Evolutionary conservation across 305 asterid genomes (phyloP), one percentile per base, ranked within the genome.

Genomic region (Caryopteris hybrid): DNA sequence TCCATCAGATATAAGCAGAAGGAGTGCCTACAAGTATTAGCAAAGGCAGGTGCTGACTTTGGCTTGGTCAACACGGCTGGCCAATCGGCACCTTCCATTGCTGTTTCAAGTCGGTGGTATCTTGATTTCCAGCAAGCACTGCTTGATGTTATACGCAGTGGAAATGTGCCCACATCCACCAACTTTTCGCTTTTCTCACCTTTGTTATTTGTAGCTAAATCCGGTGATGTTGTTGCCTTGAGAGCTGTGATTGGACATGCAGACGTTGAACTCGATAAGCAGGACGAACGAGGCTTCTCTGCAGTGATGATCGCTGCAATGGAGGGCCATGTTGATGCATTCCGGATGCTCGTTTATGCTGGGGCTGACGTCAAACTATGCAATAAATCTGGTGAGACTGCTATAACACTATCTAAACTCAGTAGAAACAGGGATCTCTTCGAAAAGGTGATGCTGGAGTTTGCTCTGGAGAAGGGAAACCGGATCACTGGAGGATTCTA

Each of bases 371-470:
- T 90, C 22, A 90, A 81, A 79, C 81, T 86, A 50, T 34, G 72
- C 54, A 90, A 84, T 70, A 83, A 83, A 79, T 52, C 81, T 10
- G 94, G 92, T 8, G 90, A 84, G 71, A 88, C 79, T 43, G 95
- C 94, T 1, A 72, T 90, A 42, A 68, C 89, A 4, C 77, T 90
- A 51, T 82, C 89, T 21, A 81, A 69, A 60, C 71, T 75, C 56
- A 81, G 77, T 66, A 60, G 79, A 61, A 85, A 83, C 38, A 68
- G 84, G 8, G 89, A 88, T 75, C 85, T 79, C 17, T 88, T 86
- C 31, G 96, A 84, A 71, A 88, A 86, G 76, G 92, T 83, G 65
- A 81, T 90, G 90, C 88, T 90, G 0, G 97, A 90, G 63, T 88
- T 79, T 60, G 90, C 97, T 51, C 88, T 90, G 36, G 96, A 90